phyloP scores from a whole-genome alignment of 2,329 filamentous ascomycete species.

The Pseudogymnoascus sp. region DNA sequence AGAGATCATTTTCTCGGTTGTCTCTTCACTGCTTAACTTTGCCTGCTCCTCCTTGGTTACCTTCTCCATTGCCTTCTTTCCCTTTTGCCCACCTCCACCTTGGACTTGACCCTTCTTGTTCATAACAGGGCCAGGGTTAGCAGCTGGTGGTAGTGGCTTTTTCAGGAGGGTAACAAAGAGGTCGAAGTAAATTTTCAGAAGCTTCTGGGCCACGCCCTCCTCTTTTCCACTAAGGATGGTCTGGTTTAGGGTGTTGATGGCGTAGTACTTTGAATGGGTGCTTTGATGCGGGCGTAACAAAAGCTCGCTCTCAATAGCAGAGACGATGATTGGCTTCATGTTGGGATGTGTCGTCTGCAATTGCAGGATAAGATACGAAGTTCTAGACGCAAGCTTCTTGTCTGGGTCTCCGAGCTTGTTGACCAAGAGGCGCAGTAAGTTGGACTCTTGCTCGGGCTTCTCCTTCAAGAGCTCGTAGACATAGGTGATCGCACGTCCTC shows the following conservation, averaged over 20 bases:
- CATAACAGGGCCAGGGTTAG: constrained; percentile 33
- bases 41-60: constrained; percentile 32
- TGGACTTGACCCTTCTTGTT: constrained; percentile 45
- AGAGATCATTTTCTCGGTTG: constrained; percentile 85
- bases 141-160: constrained; percentile 32
- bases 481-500: constrained; percentile 80
- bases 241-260: constrained; percentile 93
- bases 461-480: constrained; percentile 87
- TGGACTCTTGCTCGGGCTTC: constrained; percentile 95
- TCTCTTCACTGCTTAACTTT: constrained; percentile 32
- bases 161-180: constrained; percentile 80
- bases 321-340: constrained; percentile 87
- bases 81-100: constrained; percentile 44
- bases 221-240: constrained; percentile 85
- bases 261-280: constrained; percentile 86
- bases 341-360: constrained; percentile 80
- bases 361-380: constrained; percentile 89
- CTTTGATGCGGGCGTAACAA: constrained; percentile 82
- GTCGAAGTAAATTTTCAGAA: constrained; percentile 87
- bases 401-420: constrained; percentile 96
- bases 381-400: constrained; percentile 88
- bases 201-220: constrained; percentile 67
- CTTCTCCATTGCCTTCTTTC: constrained; percentile 43
- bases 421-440: constrained; percentile 80
- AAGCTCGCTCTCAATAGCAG: constrained; percentile 77